Conservation (phyloP, 2,329 filamentous ascomycete species). For the Fusarium foetens region DNA sequence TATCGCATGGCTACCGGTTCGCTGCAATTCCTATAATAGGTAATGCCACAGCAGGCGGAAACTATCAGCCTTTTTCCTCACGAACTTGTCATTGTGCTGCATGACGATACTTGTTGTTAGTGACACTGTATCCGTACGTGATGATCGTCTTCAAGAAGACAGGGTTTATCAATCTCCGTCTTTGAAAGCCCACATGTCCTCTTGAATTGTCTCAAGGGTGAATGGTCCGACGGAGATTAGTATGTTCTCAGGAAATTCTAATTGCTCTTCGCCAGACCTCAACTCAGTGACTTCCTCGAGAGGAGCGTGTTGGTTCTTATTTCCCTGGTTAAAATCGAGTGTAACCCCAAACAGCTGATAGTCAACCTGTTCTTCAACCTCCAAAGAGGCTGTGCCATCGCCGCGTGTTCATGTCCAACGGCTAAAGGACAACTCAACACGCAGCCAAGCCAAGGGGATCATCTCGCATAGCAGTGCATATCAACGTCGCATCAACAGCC, state of each 20-base stretch:
- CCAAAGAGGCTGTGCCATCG: conserved; percentile 21
- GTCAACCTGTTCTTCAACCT: background rate
- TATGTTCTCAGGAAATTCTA: background rate
- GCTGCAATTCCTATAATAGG: conserved; percentile 42
- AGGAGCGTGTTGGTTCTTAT: conserved; percentile 8
- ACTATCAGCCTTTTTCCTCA: conserved; percentile 25
- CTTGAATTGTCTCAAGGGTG: background rate
- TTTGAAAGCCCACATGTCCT: conserved; percentile 1
- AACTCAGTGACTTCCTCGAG: background rate
- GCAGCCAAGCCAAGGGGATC: conserved; percentile 11
- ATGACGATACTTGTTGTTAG: background rate
- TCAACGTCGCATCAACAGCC: conserved; percentile 16
- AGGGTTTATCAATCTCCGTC: conserved; percentile 14
- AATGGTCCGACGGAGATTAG: background rate
- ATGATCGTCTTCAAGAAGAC: conserved; percentile 9
- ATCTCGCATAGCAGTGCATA: conserved; percentile 27
- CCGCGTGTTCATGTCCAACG: conserved; percentile 34
- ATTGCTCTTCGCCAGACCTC: background rate
- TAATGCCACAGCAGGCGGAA: conserved; percentile 26
- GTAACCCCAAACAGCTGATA: conserved; percentile 10
- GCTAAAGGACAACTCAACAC: conserved; percentile 21
- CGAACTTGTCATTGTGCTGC: background rate
- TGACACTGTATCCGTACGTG: conserved; percentile 16
- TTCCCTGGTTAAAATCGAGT: conserved; percentile 2
- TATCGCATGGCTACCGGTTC: conserved; percentile 33